Percentiles rank a stretch among this genome's conserved stretches.
These are phyloP conservation scores for Asterionellopsis glacialis DNA, from an alignment of 108 stramenopile species.

Conservation along the genomic window DNA sequence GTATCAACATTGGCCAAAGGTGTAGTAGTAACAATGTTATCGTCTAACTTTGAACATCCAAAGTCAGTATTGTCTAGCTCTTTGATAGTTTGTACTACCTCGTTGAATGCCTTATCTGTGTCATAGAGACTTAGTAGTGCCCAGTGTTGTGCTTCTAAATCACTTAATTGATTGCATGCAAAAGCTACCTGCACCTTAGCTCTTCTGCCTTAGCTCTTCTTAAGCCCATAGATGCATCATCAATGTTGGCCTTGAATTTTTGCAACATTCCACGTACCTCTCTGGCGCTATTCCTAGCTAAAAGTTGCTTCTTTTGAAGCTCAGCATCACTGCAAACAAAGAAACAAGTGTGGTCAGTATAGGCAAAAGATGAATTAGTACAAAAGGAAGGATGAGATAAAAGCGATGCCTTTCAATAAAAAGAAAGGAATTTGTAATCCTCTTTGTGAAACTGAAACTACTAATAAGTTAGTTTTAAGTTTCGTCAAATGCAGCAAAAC, in stretches of 20 bases:
- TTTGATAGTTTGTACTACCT: conserved; percentile 29
- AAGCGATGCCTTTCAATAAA: neutral
- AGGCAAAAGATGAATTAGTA: neutral
- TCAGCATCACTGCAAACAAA: conserved; percentile 34
- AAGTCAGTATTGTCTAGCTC: conserved; percentile 17
- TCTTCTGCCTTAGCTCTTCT: no score
- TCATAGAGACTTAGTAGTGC: conserved; percentile 74
- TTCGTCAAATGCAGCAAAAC: no score
- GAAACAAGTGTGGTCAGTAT: neutral
- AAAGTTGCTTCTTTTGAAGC: conserved; percentile 28
- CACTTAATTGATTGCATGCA: conserved; percentile 43
- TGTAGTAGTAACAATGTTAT: no score
- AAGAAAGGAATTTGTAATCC: neutral
- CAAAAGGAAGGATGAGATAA: conserved; percentile 2
- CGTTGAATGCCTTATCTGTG: conserved; percentile 33
- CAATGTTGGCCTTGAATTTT: conserved; percentile 53
- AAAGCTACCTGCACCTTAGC: conserved; percentile 38
- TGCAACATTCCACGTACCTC: conserved; percentile 34
- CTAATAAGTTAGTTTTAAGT: no score
- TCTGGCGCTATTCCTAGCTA: conserved; percentile 12
- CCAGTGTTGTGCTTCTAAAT: conserved; percentile 66
- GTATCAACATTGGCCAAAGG: no score
- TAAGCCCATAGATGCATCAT: conserved; percentile 57
- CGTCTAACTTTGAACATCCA: no score
- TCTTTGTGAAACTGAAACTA: no score